Evolutionary conservation across 352 stramenopile species (phyloP), one percentile per base, ranked within the genome.

Genomic region (Phytophthora fragariae): DNA sequence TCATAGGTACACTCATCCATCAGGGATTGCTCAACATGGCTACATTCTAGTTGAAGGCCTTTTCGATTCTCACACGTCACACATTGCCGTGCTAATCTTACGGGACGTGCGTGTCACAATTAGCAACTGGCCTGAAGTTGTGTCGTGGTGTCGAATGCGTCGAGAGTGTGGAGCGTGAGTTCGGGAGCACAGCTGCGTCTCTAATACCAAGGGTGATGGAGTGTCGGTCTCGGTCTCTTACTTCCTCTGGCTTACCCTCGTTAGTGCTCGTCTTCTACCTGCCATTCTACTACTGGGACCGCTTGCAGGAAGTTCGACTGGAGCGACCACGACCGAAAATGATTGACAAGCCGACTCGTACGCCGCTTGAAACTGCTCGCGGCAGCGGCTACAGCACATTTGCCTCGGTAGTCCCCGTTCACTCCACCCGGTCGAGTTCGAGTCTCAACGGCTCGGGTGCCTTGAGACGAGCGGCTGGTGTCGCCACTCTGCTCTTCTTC

Each of bases 261-360:
- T 17, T 70, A 2, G 33, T 59, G 15, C 21, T 70, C 21, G 54
- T n/a, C 2, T 37, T 64, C 15, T 37, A 52, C 15, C 44, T 70
- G 44, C 55, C 64, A 70, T 70, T 70, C 15, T 53, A 37, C 64
- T 70, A 70, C 29, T 70, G 27, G 55, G 56, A 70, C 56, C 46
- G 33, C 49, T 31, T 46, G 41, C 63, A 58, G 12, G 19, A 54
- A 29, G n/a, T 57, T 70, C 63, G 31, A 21, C 37, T 46, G 17
- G 39, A 64, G 8, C 29, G 27, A 17, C 31, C 37, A 7, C 56
- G 10, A 4, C 24, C 31, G 15, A 58, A 65, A 65, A 70, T 59
- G 64, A 21, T 54, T 59, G 64, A 65, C 54, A 59, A 59, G 33
- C 53, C 19, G 21, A 27, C 39, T 3, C 57, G 57, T 54, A 8